Percentiles rank a stretch among this genome's conserved stretches.
Evolutionary conservation across 73 alveolate genomes (phyloP).

Genomic region (Paramecium tetraurelia): DNA sequence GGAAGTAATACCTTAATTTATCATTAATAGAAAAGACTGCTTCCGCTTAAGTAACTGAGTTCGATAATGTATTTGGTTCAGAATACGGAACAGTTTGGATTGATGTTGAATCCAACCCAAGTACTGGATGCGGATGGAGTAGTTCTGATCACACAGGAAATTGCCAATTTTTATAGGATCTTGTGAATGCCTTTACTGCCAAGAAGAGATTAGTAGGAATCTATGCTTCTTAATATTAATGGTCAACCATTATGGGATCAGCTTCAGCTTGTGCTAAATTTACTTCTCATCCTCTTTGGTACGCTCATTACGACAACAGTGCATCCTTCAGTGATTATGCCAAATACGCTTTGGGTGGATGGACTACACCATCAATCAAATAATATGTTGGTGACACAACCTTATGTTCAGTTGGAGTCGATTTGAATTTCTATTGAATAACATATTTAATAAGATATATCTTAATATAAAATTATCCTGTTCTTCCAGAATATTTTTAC

Average conservation of each 20-base stretch:
- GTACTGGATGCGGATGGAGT: constrained; percentile 74
- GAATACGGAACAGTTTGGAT: constrained; percentile 76
- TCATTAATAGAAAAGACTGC: constrained; percentile 63
- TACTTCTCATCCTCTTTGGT: constrained; percentile 75
- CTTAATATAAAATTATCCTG: no score
- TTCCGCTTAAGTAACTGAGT: constrained; percentile 54
- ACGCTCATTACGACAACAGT: constrained; percentile 82
- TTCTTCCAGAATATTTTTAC: no score
- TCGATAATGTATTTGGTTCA: constrained; percentile 60
- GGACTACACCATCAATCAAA: constrained; percentile 75
- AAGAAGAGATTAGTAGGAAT: constrained; percentile 70
- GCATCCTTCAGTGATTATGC: constrained; percentile 72
- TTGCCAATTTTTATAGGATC: constrained; percentile 54
- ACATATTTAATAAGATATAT: neutral
- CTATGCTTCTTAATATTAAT: constrained; percentile 68
- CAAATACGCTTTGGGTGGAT: constrained; percentile 71
- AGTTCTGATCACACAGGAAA: constrained; percentile 58
- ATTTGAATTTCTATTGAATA: constrained; percentile 64
- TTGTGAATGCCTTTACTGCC: constrained; percentile 63
- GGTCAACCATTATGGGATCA: constrained; percentile 77
- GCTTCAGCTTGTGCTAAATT: constrained; percentile 68
- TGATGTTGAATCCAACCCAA: constrained; percentile 81
- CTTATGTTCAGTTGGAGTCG: constrained; percentile 78
- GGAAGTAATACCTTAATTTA: neutral
- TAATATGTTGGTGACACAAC: constrained; percentile 76